phyloP scores from a whole-genome alignment of 1,139 yeast species.

The Taphrina wiesneri region DNA sequence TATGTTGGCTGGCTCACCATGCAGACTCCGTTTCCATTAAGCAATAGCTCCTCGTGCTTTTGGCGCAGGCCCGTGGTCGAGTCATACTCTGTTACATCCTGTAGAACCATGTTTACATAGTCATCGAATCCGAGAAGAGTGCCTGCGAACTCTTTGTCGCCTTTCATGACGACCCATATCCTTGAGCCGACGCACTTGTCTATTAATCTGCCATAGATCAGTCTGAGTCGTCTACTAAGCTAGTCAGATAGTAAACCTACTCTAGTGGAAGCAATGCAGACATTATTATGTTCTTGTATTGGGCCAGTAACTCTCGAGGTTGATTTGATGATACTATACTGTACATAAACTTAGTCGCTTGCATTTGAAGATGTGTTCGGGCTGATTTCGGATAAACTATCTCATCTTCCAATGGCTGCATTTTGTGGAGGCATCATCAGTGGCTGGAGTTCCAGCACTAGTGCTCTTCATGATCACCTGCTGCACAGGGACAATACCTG shows the following conservation, averaged over 20 bases:
- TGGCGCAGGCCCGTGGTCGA: constrained; percentile 48
- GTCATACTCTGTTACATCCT: constrained; percentile 68
- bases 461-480: too few species aligned
- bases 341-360: not conserved
- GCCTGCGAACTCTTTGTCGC: constrained; percentile 69
- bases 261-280: constrained; percentile 27
- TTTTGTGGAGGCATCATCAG: too few species aligned
- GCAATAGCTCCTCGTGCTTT: constrained; percentile 64
- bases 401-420: too few species aligned
- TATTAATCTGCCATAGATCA: constrained; percentile 49
- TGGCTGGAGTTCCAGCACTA: too few species aligned
- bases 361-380: not conserved
- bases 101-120: constrained; percentile 82
- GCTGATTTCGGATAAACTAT: too few species aligned
- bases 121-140: constrained; percentile 91
- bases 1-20: constrained; percentile 54
- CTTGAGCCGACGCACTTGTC: constrained; percentile 83
- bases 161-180: constrained; percentile 75
- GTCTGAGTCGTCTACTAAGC: too few species aligned
- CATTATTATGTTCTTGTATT: not conserved
- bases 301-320: not conserved
- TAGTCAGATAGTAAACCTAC: not conserved
- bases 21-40: constrained; percentile 86
- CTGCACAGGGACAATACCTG: too few species aligned
- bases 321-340: not conserved